Evolutionary conservation across 2,329 filamentous ascomycete species (phyloP), one percentile per base, ranked within the genome.

Genomic region (Claviceps sp.): DNA sequence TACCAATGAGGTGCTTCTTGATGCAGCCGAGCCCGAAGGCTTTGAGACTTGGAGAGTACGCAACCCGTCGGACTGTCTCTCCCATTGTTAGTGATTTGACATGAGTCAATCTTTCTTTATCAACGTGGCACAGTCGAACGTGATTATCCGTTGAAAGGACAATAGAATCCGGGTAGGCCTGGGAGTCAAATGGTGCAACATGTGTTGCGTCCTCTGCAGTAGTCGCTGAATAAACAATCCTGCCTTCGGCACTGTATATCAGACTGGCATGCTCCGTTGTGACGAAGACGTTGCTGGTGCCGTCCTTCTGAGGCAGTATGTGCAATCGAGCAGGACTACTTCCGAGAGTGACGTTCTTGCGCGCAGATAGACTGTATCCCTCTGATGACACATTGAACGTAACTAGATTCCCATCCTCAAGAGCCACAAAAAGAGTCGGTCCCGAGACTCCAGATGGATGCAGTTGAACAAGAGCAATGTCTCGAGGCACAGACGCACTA

Each of bases 211-310:
- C 84, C 55, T 95, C 87, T 2, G 90, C 88, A 13, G 91, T 95
- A 1, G 96, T 88, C 1, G 93, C 90, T 4, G 90, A 95, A 68
- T 94, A 98, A 1, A 95, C 82, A 42, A 96, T 85, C 22, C 90
- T 79, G 1, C 86, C 88, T 62, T 96, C 89, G 0, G 83, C 82
- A 8, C 86, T 86, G 63, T 98, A 96, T 47, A 98, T 95, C 51
- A 98, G 69, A 56, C 88, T 96, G 0, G 93, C 87, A 62, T 96
- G 88, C 61, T 98, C 93, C 52, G 89, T 95, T 0, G 88, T 95
- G 0, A 89, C 88, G 64, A 98, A 95, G 0, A 98, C 83, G 59
- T 86, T 94, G 63, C 77, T 86, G 0, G 88, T 70, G 0, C 78
- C 79, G 47, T 83, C 72, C 1, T 73, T 73, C 49, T 83, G 78